Evolutionary conservation across 176 grass and related monocot genomes (phyloP).

Genomic region (Secale cereale): DNA sequence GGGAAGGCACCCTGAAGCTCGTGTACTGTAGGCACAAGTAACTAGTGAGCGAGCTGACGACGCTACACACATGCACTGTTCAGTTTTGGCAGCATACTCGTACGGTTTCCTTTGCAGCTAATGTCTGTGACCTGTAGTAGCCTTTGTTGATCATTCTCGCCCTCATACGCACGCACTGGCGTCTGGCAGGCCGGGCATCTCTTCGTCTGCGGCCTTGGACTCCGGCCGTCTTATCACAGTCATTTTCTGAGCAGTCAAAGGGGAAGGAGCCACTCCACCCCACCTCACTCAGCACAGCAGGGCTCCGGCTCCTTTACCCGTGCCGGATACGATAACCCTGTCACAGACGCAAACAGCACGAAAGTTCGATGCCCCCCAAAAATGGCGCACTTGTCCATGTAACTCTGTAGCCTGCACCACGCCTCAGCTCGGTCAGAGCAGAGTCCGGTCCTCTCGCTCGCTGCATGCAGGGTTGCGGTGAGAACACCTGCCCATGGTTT

Average conservation of each 20-base stretch:
- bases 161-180: not conserved
- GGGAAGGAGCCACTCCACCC: conserved; percentile 43
- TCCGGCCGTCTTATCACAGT: conserved; percentile 10
- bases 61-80: not conserved
- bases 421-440: not conserved
- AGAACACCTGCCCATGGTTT: not conserved
- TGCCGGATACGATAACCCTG: conserved; percentile 33
- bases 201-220: conserved; percentile 16
- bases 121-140: too few relatives aligned
- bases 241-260: conserved; percentile 50
- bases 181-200: conserved; percentile 8
- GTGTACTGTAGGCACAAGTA: not conserved
- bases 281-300: too few relatives aligned
- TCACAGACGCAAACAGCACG: conserved; percentile 18
- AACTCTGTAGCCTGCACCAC: not conserved
- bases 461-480: not conserved
- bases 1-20: too few relatives aligned
- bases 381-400: conserved; percentile 20
- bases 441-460: not conserved
- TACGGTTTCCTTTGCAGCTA: conserved; percentile 12
- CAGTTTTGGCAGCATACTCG: conserved; percentile 7
- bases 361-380: conserved; percentile 16
- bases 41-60: not conserved
- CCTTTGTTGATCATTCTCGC: not conserved
- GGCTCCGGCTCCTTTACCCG: conserved; percentile 33